Evolutionary conservation across 306 rosid species (phyloP).

Genomic region (Dicorynia guianensis): DNA sequence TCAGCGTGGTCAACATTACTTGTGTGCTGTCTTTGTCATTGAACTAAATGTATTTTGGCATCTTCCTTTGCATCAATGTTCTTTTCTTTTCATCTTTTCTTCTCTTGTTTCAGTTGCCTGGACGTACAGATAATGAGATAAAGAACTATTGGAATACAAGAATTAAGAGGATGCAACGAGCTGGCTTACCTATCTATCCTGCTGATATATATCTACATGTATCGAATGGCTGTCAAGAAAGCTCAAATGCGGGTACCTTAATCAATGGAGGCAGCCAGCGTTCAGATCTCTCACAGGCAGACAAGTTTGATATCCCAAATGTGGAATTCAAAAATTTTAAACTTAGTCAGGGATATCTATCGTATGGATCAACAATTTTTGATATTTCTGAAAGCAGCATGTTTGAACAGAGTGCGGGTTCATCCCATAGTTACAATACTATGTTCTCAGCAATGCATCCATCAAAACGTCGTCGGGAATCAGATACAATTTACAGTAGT

Average conservation of each 20-base stretch:
- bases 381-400: conserved; percentile 38
- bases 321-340: conserved; percentile 45
- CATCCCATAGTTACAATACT: conserved; percentile 42
- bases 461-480: conserved; percentile 52
- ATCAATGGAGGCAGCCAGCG: conserved; percentile 35
- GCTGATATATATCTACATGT: conserved; percentile 49
- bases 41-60: not conserved
- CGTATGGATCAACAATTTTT: conserved; percentile 42
- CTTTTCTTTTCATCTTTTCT: conserved; percentile 23
- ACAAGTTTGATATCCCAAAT: conserved; percentile 53
- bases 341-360: conserved; percentile 14
- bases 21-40: not conserved
- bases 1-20: not conserved
- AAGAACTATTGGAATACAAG: conserved; percentile 85
- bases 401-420: conserved; percentile 49
- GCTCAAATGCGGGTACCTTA: conserved; percentile 31
- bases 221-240: conserved; percentile 48
- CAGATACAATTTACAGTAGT: conserved; percentile 46
- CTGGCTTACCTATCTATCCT: conserved; percentile 72
- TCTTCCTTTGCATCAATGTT: not conserved
- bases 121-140: conserved; percentile 85
- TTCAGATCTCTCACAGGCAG: conserved; percentile 43
- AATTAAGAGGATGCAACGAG: conserved; percentile 60
- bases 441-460: conserved; percentile 43
- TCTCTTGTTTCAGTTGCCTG: conserved; percentile 64